phyloP scores from a whole-genome alignment of 306 rosid genomes.

The Rosa lucieae region DNA sequence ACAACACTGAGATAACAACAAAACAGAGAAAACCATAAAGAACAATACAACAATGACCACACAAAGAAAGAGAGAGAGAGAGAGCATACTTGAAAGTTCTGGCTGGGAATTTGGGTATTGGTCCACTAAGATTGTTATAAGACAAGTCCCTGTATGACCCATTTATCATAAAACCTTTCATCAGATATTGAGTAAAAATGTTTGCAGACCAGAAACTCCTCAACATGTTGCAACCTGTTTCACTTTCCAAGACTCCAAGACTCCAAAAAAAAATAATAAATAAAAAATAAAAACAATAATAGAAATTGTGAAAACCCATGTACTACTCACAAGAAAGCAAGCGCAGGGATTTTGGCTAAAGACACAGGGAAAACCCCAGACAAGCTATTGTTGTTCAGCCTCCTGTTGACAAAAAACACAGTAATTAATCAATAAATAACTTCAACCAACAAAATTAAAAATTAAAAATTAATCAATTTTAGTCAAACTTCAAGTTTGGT shows the following conservation, averaged over 20 bases:
- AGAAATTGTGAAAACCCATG: conserved; percentile 28
- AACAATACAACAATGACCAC: conserved; percentile 8
- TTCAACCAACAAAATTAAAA: neutral
- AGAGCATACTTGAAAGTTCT: conserved; percentile 71
- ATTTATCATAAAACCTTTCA: conserved; percentile 27
- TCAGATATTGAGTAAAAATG: conserved; percentile 28
- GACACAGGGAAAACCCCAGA: conserved; percentile 82
- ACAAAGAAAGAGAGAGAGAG: neutral
- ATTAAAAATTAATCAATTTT: neutral
- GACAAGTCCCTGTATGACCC: conserved; percentile 84
- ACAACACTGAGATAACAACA: conserved; percentile 48
- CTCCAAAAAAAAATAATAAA: conserved; percentile 17
- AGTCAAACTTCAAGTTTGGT: neutral
- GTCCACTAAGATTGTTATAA: conserved; percentile 92
- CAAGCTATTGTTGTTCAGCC: conserved; percentile 93
- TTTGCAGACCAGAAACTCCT: conserved; percentile 15
- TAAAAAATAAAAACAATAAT: conserved; percentile 7
- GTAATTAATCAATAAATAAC: neutral
- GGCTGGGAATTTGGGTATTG: conserved; percentile 86
- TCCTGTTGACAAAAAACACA: conserved; percentile 58
- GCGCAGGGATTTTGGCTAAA: conserved; percentile 69
- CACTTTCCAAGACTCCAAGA: conserved; percentile 32
- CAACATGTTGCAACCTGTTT: conserved; percentile 22
- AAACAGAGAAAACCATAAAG: conserved; percentile 23
- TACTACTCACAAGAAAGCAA: conserved; percentile 94